Base-by-base conservation (phyloP, 768 basidiomycete species). In the Psilocybe sp. region DNA sequence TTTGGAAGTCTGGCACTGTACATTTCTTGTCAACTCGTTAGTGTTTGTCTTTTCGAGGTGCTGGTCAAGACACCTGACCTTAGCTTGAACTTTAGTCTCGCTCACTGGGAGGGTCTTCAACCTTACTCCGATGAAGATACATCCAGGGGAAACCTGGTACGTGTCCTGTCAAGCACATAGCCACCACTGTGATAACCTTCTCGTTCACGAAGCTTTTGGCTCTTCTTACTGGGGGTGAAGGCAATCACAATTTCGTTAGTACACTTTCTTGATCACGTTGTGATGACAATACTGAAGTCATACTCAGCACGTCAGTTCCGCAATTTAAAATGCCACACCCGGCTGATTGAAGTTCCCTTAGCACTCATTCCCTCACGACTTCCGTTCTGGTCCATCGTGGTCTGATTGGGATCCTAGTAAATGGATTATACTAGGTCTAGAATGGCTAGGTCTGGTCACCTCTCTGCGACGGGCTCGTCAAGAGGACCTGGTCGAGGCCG, bases 321-420 rank as follows among this genome's bases (percentile, higher is more conserved):
- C n/a, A 7, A 23, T 44, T 32, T 33, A 28, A 23, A 16, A 16
- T 39, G 19, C 6, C 20, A 15, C 14, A 44, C 3, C 23, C 7
- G 32, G 20, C 4, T 10, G 12, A 44, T 14, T 33, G 28, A 40
- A 14, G 5, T n/a, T 12, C 28, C 15, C 33, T 11, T 42, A 90
- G 79, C 87, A 90, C 63, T 76, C 87, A 0, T 90, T 89, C 59
- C 89, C 89, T 9, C 80, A 84, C 50, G 88, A 92, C 64, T 90
- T 82, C 65, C 79, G 87, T 19, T 85, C 87, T 15, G 86, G 82
- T 0, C 84, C 81, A 9, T 73, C 76, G 15, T 41, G 51, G 6
- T 63, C 71, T 19, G 86, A 85, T 55, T 92, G 87, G 87, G 88
- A 92, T 64, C 87, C 89, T 0, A 85, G 85, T 1, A 90, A 89